Percentiles rank a stretch among this genome's conserved stretches.
Conservation (phyloP, 352 stramenopile species). For the Phytophthora parvispora region DNA sequence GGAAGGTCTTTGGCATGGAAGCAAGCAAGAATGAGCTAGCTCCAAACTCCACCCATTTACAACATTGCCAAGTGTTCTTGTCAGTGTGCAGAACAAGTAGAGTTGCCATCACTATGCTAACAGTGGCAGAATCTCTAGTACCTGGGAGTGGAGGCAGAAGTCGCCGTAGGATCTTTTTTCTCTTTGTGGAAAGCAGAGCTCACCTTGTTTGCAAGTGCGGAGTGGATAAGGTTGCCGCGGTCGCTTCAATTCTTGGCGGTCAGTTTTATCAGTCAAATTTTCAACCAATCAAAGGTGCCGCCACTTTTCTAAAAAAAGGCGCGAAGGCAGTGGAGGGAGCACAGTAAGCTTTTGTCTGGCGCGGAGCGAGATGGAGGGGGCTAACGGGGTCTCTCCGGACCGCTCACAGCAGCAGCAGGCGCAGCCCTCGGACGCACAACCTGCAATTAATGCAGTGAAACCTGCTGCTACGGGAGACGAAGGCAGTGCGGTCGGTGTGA, state of each 20-base stretch:
- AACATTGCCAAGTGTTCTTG: too few relatives aligned
- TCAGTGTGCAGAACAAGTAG: too few relatives aligned
- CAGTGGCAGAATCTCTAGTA: too few relatives aligned
- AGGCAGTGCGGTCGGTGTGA: neutral
- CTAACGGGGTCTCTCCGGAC: neutral
- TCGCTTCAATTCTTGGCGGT: neutral
- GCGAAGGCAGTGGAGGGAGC: conserved; percentile 15
- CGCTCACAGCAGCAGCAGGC: neutral
- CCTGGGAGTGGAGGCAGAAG: too few relatives aligned
- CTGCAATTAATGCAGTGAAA: neutral
- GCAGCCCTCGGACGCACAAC: neutral
- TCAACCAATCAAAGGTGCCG: neutral
- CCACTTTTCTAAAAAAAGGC: conserved; percentile 4
- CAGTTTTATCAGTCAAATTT: conserved; percentile 4
- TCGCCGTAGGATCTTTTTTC: too few relatives aligned
- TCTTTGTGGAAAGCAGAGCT: too few relatives aligned
- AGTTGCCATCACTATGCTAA: too few relatives aligned
- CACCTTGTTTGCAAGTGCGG: too few relatives aligned
- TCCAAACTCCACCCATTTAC: too few relatives aligned
- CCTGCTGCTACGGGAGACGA: neutral
- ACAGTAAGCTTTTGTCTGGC: conserved; percentile 27
- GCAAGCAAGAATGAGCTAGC: too few relatives aligned
- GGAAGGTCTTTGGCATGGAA: too few relatives aligned
- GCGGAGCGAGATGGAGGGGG: conserved; percentile 18
- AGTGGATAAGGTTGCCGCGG: too few relatives aligned